phyloP scores from a whole-genome alignment of 352 stramenopile species.

The Globisporangium paroecandrum region DNA sequence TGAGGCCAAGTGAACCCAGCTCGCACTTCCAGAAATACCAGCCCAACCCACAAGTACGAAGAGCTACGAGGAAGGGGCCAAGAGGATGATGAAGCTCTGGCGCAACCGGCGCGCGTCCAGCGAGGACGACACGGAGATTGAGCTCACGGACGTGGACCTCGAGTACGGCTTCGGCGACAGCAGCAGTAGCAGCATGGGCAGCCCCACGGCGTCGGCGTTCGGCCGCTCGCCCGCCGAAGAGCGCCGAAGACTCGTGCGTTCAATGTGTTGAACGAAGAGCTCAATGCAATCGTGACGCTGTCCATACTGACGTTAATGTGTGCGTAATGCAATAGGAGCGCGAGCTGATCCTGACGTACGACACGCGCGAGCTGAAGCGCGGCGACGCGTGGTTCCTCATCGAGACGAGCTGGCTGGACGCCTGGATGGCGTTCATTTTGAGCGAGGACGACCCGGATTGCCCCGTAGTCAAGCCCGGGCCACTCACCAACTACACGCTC shows the following conservation, averaged over 20 bases:
- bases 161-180: conserved; percentile 15
- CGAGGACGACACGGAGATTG: conserved; percentile 24
- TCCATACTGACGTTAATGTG: neutral
- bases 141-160: conserved; percentile 22
- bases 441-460: conserved; percentile 57
- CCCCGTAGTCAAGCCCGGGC: conserved; percentile 43
- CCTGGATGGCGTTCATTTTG: conserved; percentile 78
- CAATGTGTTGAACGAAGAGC: neutral
- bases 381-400: conserved; percentile 79
- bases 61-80: neutral
- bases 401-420: conserved; percentile 73
- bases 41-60: neutral
- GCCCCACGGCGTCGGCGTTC: conserved; percentile 13
- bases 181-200: conserved; percentile 8
- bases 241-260: conserved; percentile 24
- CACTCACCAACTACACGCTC: conserved; percentile 68
- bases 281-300: neutral
- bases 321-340: conserved; percentile 36
- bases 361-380: conserved; percentile 58
- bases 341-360: conserved; percentile 63
- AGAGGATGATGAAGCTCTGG: conserved; percentile 23
- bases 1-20: neutral
- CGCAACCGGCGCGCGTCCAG: conserved; percentile 21
- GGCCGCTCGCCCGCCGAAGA: conserved; percentile 25
- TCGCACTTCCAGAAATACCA: conserved; percentile 8